phyloP scores from a whole-genome alignment of 2,329 filamentous ascomycete genomes.

The Talaromyces amestolkiae region DNA sequence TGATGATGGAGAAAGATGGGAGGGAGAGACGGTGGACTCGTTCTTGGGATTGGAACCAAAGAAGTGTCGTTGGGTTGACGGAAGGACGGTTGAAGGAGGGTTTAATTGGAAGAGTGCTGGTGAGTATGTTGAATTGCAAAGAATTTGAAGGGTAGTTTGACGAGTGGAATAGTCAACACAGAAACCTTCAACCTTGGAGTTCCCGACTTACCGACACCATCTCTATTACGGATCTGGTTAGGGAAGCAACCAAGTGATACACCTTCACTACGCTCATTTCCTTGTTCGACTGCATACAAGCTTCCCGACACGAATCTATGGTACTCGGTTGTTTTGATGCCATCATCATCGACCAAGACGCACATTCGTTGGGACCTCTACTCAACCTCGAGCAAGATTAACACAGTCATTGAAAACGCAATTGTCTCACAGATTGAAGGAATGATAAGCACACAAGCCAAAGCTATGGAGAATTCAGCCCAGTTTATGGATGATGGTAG shows the following conservation, averaged over 20 bases:
- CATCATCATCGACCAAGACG: constrained; percentile 27
- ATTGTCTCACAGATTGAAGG: constrained; percentile 10
- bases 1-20: not conserved
- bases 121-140: constrained; percentile 20
- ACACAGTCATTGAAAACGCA: constrained; percentile 1
- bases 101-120: constrained; percentile 38
- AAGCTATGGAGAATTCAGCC: constrained; percentile 6
- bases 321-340: constrained; percentile 29
- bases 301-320: constrained; percentile 20
- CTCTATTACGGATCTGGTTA: not conserved
- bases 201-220: not conserved
- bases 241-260: not conserved
- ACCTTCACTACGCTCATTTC: constrained; percentile 23
- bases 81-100: constrained; percentile 27
- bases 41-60: not conserved
- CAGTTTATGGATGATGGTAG: not conserved
- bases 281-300: constrained; percentile 25
- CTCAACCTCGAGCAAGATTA: not conserved
- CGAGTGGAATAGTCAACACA: not conserved
- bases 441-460: constrained; percentile 10
- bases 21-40: not conserved
- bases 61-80: constrained; percentile 27
- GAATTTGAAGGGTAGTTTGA: not conserved
- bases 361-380: constrained; percentile 35
- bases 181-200: constrained; percentile 10